Conservation (phyloP, 2,329 filamentous ascomycete genomes). For the Aspergillus latus region DNA sequence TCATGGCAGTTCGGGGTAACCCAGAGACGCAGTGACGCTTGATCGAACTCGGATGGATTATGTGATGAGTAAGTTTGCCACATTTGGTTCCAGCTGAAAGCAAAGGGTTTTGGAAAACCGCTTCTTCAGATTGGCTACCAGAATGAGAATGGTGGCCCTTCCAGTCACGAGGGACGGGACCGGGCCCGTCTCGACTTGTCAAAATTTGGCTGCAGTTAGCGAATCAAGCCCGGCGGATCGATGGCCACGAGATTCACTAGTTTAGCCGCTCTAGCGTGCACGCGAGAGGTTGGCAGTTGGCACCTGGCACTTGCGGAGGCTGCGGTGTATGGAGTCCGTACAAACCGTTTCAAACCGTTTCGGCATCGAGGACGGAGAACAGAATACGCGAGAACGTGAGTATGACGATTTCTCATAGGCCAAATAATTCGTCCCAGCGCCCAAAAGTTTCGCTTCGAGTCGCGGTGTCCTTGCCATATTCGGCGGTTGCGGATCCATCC, state of each 20-base stretch:
- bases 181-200: conserved; percentile 1
- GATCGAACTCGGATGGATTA: background rate
- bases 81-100: background rate
- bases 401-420: background rate
- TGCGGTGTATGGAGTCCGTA: background rate
- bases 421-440: background rate
- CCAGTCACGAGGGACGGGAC: background rate
- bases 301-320: background rate
- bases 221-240: conserved; percentile 3
- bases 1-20: background rate
- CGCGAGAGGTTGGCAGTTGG: background rate
- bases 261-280: background rate
- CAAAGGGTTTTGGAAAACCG: background rate
- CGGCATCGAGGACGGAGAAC: background rate
- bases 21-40: background rate
- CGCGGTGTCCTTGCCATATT: background rate
- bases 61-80: background rate
- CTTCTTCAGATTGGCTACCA: conserved; percentile 5
- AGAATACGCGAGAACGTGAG: too few relatives aligned
- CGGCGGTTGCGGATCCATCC: background rate
- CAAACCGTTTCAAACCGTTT: background rate
- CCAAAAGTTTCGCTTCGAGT: background rate
- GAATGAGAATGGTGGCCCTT: background rate
- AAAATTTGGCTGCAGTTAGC: conserved; percentile 3
- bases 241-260: conserved; percentile 8